phyloP scores from a whole-genome alignment of 331 rosid species.

The Malus hybrid region DNA sequence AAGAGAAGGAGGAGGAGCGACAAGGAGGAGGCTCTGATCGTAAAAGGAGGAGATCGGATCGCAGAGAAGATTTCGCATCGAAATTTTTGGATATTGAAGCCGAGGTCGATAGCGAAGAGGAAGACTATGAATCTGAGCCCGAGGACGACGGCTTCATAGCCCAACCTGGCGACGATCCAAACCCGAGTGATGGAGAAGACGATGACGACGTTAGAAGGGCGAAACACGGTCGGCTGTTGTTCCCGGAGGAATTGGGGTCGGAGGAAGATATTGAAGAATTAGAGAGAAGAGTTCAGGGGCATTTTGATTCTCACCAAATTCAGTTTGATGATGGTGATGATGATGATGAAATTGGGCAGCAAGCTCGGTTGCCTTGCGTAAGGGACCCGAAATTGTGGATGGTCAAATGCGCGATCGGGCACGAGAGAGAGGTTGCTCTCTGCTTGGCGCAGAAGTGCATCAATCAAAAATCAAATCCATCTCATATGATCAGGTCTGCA shows the following conservation, averaged over 20 bases:
- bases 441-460: conserved; percentile 73
- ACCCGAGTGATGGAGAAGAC: conserved; percentile 30
- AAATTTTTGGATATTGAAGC: not conserved
- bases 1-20: not conserved
- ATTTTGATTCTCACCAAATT: conserved; percentile 33
- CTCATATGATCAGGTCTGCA: conserved; percentile 52
- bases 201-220: conserved; percentile 37
- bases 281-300: conserved; percentile 52
- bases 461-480: conserved; percentile 50
- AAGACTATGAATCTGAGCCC: not conserved
- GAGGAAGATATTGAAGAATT: conserved; percentile 65
- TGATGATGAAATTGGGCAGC: conserved; percentile 64
- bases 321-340: conserved; percentile 58
- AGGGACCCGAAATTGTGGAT: conserved; percentile 86
- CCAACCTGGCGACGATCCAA: conserved; percentile 34
- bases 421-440: conserved; percentile 58
- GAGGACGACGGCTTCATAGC: conserved; percentile 36
- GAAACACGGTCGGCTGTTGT: conserved; percentile 24
- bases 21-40: not conserved
- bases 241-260: conserved; percentile 44
- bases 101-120: not conserved
- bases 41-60: not conserved
- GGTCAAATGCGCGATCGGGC: conserved; percentile 77
- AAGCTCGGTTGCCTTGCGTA: conserved; percentile 72
- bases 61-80: not conserved